phyloP scores from a whole-genome alignment of 352 stramenopile species.

The Phytopythium ostracodes region DNA sequence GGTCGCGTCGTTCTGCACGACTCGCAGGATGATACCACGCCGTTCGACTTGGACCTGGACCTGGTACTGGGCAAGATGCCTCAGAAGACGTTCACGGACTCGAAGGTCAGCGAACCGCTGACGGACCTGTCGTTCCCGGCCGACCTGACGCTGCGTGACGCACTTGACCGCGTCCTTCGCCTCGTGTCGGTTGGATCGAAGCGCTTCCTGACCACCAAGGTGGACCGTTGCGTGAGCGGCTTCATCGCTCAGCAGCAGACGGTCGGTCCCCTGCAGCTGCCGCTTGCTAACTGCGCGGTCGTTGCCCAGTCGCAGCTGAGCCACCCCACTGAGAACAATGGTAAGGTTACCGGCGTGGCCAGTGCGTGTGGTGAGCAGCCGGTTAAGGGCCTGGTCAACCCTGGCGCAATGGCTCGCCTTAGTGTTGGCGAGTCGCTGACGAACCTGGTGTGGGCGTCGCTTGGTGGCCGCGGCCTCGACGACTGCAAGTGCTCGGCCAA shows the following conservation, averaged over 20 bases:
- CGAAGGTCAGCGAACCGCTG: constrained; percentile 49
- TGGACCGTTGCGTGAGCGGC: constrained; percentile 97
- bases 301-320: constrained; percentile 95
- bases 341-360: constrained; percentile 92
- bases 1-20: constrained; percentile 97
- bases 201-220: constrained; percentile 96
- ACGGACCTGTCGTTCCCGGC: constrained; percentile 75
- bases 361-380: constrained; percentile 96
- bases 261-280: constrained; percentile 96
- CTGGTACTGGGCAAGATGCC: constrained; percentile 99
- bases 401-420: constrained; percentile 94
- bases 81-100: constrained; percentile 97
- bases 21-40: constrained; percentile 90
- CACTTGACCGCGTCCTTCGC: constrained; percentile 94
- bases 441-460: constrained; percentile 97
- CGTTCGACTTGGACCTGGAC: constrained; percentile 97
- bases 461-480: constrained; percentile 87
- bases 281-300: constrained; percentile 96
- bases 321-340: constrained; percentile 41
- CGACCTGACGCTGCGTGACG: constrained; percentile 87
- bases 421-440: constrained; percentile 97
- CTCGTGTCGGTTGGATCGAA: constrained; percentile 97
- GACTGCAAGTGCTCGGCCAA: constrained; percentile 98
- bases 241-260: constrained; percentile 99
- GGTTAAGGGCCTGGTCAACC: constrained; percentile 96